These are phyloP conservation scores for Xylariaceae sp. DNA, from an alignment of 2,329 filamentous ascomycete genomes.

Conservation along the genomic window DNA sequence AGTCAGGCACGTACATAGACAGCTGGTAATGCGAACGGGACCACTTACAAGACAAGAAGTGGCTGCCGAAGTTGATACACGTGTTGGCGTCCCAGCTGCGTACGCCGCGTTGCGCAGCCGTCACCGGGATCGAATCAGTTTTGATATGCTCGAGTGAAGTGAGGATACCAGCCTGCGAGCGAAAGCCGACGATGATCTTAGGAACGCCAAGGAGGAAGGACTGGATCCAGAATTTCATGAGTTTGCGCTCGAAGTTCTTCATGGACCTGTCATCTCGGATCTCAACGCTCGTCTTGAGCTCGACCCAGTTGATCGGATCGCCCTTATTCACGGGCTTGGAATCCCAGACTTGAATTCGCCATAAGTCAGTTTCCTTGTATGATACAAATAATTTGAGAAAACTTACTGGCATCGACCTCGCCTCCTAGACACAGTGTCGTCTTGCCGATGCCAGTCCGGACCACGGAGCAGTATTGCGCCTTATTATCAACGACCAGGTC, in stretches of 20 bases:
- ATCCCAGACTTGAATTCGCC: slow-evolving; percentile 63
- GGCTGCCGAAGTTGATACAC: slow-evolving; percentile 84
- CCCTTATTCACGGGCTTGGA: slow-evolving; percentile 62
- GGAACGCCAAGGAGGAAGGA: slow-evolving; percentile 91
- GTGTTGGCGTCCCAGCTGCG: slow-evolving; percentile 84
- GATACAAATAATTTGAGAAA: slow-evolving; percentile 1
- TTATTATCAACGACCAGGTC: slow-evolving; percentile 75
- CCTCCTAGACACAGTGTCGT: slow-evolving; percentile 75
- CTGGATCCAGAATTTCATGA: slow-evolving; percentile 95
- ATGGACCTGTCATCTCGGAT: slow-evolving; percentile 63
- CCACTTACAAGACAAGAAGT: slow-evolving; percentile 67
- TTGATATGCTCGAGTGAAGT: slow-evolving; percentile 70
- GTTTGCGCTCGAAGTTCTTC: slow-evolving; percentile 77
- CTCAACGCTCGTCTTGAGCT: slow-evolving; percentile 84
- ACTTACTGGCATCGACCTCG: slow-evolving; percentile 81
- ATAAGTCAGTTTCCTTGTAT: not conserved
- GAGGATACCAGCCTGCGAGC: slow-evolving; percentile 67
- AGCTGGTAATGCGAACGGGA: not conserved
- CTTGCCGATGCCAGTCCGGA: slow-evolving; percentile 78
- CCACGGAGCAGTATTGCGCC: slow-evolving; percentile 92
- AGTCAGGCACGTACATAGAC: not conserved
- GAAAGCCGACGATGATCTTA: slow-evolving; percentile 85
- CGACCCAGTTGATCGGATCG: slow-evolving; percentile 81
- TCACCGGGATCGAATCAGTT: slow-evolving; percentile 71
- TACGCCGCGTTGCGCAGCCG: slow-evolving; percentile 61